phyloP scores from a whole-genome alignment of 352 stramenopile species.

The Phytophthora hybrid region DNA sequence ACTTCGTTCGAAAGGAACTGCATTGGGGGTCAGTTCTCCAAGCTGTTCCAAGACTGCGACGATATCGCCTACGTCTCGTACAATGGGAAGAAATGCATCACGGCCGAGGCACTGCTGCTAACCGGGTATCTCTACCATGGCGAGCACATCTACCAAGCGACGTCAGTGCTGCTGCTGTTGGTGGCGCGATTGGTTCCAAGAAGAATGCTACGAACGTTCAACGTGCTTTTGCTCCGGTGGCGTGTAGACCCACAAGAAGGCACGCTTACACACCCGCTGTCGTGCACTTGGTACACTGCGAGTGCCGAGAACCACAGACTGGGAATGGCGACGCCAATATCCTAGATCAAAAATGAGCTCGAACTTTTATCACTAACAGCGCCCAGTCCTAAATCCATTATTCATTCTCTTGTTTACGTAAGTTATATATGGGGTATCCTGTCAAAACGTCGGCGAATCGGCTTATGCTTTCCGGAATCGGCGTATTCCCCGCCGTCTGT shows the following conservation, averaged over 20 bases:
- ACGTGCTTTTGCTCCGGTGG: slow-evolving; percentile 31
- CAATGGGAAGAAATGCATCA: slow-evolving; percentile 19
- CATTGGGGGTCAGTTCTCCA: slow-evolving; percentile 16
- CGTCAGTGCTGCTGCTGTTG: slow-evolving; percentile 22
- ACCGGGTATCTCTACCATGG: slow-evolving; percentile 28
- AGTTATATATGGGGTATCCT: too few species aligned
- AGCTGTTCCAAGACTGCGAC: slow-evolving; percentile 18
- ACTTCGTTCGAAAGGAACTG: slow-evolving; percentile 26
- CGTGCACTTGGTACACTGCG: slow-evolving; percentile 27
- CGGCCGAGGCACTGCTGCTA: slow-evolving; percentile 15
- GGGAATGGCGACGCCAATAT: background rate
- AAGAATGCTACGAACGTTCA: slow-evolving; percentile 31
- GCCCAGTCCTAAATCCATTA: slow-evolving; percentile 1
- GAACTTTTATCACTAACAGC: background rate
- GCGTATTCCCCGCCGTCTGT: too few species aligned
- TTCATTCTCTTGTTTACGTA: too few species aligned
- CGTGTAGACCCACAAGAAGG: slow-evolving; percentile 16
- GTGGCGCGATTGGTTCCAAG: slow-evolving; percentile 17
- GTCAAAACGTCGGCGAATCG: too few species aligned
- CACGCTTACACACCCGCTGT: slow-evolving; percentile 3
- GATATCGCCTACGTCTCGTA: slow-evolving; percentile 21
- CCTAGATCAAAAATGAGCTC: background rate
- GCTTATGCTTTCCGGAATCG: too few species aligned
- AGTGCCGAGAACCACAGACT: slow-evolving; percentile 17
- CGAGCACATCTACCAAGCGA: slow-evolving; percentile 27